Base-by-base conservation (phyloP, 164 flowering plant genomes). In the Tinospora cordifolia region DNA sequence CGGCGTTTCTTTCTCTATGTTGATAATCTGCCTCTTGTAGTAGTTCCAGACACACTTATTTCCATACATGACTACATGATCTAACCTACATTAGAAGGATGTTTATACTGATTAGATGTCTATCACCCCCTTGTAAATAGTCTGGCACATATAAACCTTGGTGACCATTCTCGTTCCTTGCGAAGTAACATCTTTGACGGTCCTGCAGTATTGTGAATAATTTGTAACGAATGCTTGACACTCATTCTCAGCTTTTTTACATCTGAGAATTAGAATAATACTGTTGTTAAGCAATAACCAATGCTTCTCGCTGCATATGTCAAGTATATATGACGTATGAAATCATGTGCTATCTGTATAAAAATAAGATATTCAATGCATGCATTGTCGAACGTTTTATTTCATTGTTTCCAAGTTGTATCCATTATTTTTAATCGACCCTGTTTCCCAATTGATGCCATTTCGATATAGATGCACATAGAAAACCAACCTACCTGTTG, bases 1-100 rank as follows among this genome's bases (percentile, higher is more conserved):
- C 74, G 84, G 57, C 74, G 82, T 24, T 87, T 93, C 77, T 89
- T 81, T 75, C 80, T 83, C 30, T 93, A 87, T 70, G 75, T 90
- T 0, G 87, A 87, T 15, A 80, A 69, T 24, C 74, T 91, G 69
- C 94, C 94, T 67, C 78, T 76, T 51, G 39, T 77, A 25, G 39
- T 77, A 25, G 71, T 77, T 41, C 83, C 86, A 0, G 90, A 87
- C 0, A 78, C 75, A 39, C 83, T 81, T 67, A 72, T 85, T 63
- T 73, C 80, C 38, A 73, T 86, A 59, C 80, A 68, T 72, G 91
- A 86, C 74, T 90, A 90, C 84, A 80, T 89, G 84, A 78, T 88
- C 76, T 87, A 81, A 84, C 64, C 40, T 17, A 17, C 7, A 21
- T 63, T 36, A 62, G 73, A 62, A 54, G 62, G 22, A 46, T 68